Conservation (phyloP, 805 yeast genomes). For the Ogataea polymorpha region DNA sequence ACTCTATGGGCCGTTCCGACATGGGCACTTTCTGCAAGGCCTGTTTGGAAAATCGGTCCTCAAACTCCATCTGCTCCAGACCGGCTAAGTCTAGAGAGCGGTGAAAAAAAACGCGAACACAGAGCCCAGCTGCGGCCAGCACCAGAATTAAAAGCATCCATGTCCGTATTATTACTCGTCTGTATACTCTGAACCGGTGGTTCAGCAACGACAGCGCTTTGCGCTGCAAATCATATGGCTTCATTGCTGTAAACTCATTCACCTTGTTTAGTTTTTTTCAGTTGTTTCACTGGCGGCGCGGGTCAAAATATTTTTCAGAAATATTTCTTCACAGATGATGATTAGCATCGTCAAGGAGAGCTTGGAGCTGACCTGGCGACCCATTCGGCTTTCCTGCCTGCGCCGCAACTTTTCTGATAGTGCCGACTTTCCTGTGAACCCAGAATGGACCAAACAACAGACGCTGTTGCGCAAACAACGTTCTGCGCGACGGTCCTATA, state of each 20-base stretch:
- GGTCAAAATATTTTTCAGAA: constrained; percentile 3
- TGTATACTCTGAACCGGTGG: constrained; percentile 14
- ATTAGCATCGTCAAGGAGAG: neutral
- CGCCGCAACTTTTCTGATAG: neutral
- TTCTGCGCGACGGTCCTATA: neutral
- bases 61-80: constrained; percentile 14
- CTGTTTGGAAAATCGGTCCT: constrained; percentile 18
- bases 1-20: constrained; percentile 24
- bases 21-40: constrained; percentile 24
- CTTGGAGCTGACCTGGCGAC: constrained; percentile 1
- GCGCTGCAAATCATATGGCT: neutral
- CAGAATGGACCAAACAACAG: constrained; percentile 12
- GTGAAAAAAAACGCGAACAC: neutral
- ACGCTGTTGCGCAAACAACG: constrained; percentile 4
- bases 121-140: neutral
- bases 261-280: neutral
- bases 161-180: constrained; percentile 11
- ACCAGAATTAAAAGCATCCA: constrained; percentile 16
- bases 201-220: constrained; percentile 7
- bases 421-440: constrained; percentile 2
- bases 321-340: neutral
- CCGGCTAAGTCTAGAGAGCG: constrained; percentile 4
- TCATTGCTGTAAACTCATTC: neutral
- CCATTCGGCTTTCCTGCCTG: neutral
- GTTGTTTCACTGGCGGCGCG: neutral